A percentile compares a stretch with the other conserved stretches of the same genome.
Conservation (phyloP, 345 rosid genomes). For the Adansonia digitata region DNA sequence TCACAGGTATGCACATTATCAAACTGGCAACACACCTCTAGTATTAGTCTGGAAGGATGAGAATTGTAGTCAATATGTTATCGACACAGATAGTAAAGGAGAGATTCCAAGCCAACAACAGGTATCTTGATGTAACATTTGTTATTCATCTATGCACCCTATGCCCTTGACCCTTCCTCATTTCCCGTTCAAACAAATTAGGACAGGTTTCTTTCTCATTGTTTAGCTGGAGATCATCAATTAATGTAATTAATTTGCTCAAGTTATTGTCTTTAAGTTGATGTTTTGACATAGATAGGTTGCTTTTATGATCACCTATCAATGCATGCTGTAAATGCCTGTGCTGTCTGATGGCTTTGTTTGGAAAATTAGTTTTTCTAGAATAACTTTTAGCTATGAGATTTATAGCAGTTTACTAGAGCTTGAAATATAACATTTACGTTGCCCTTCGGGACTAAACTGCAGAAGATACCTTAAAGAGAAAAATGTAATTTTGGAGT, state of each 20-base stretch:
- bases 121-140: slow-evolving; percentile 35
- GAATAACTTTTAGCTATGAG: background rate
- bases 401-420: background rate
- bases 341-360: background rate
- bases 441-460: background rate
- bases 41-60: slow-evolving; percentile 95
- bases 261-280: background rate
- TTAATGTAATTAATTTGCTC: background rate
- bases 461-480: background rate
- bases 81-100: slow-evolving; percentile 90
- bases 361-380: background rate
- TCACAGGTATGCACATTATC: slow-evolving; percentile 82
- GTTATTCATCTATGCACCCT: slow-evolving; percentile 8
- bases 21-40: slow-evolving; percentile 87
- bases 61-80: slow-evolving; percentile 84
- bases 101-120: slow-evolving; percentile 67
- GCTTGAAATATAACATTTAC: background rate
- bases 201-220: background rate
- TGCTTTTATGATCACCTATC: background rate
- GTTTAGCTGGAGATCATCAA: background rate
- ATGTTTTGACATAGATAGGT: background rate
- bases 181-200: background rate
- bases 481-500: background rate
- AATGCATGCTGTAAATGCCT: background rate
- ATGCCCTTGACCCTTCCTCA: background rate